These are phyloP conservation scores for Powellomyces hirtus DNA, from an alignment of 192 early-diverging fungal species.

Conservation along the genomic window DNA sequence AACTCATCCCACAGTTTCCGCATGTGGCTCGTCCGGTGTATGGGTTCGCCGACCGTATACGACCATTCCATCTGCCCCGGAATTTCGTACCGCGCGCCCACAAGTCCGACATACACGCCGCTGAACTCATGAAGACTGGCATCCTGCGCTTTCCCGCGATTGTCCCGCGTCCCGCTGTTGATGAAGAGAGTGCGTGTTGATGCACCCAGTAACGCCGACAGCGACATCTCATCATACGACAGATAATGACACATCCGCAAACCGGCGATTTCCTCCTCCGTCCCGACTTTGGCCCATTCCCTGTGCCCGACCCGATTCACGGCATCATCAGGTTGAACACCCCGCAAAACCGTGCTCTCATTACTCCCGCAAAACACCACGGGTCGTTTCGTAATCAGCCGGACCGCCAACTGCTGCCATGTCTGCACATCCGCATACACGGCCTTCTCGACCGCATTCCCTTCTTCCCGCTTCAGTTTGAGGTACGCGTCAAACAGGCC, in stretches of 20 bases:
- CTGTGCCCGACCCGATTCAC: not conserved
- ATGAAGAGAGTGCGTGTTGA: constrained; percentile 34
- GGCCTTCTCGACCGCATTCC: constrained; percentile 1
- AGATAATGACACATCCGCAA: constrained; percentile 30
- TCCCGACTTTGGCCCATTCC: constrained; percentile 16
- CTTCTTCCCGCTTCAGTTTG: constrained; percentile 8
- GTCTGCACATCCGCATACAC: constrained; percentile 21
- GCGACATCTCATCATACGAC: constrained; percentile 37
- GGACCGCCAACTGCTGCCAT: constrained; percentile 3
- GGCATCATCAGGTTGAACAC: not conserved
- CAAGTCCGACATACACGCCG: constrained; percentile 30
- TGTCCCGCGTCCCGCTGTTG: constrained; percentile 30
- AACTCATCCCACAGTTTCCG: constrained; percentile 3
- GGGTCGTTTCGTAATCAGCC: constrained; percentile 30
- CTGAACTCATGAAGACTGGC: not conserved
- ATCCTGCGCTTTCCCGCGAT: not conserved
- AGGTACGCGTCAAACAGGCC: constrained; percentile 12
- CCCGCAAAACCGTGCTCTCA: constrained; percentile 26
- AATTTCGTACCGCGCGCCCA: constrained; percentile 36
- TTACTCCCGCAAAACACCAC: constrained; percentile 20
- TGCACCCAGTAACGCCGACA: constrained; percentile 29
- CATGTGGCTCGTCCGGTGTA: not conserved
- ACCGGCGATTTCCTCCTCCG: not conserved
- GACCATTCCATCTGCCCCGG: constrained; percentile 25
- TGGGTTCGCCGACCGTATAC: not conserved